Conservation (phyloP, 2,329 filamentous ascomycete genomes). For the Allantophomopsis cytisporea region DNA sequence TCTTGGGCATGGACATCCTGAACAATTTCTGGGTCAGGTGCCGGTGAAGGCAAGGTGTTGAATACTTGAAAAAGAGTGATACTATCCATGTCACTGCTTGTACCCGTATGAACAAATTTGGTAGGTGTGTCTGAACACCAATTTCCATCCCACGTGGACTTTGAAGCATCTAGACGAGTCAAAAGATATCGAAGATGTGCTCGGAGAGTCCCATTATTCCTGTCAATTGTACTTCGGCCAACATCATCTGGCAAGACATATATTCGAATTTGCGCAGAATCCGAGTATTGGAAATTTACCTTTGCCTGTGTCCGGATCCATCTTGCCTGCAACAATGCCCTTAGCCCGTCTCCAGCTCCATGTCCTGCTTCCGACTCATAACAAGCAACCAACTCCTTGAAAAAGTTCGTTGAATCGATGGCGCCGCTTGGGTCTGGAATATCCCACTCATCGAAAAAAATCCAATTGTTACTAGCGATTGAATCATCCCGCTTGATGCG, state of each 20-base stretch:
- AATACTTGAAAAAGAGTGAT: constrained; percentile 55
- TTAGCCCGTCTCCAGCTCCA: too few relatives aligned
- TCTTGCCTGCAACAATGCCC: constrained; percentile 8
- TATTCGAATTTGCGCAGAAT: constrained; percentile 29
- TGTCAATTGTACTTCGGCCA: constrained; percentile 35
- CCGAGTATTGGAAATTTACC: constrained; percentile 2
- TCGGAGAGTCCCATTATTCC: constrained; percentile 28
- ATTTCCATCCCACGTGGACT: constrained; percentile 8
- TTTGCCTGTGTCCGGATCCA: constrained; percentile 18
- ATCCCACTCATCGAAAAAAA: neutral
- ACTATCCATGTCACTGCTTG: constrained; percentile 19
- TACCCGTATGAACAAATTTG: constrained; percentile 25
- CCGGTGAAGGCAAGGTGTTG: constrained; percentile 58
- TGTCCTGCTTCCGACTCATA: constrained; percentile 4
- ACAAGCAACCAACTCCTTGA: constrained; percentile 3
- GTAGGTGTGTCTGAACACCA: constrained; percentile 7
- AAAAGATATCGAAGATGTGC: constrained; percentile 35
- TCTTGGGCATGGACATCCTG: constrained; percentile 33
- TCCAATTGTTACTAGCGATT: neutral
- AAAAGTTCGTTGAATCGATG: constrained; percentile 8
- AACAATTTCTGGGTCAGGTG: constrained; percentile 36
- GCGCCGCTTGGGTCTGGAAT: constrained; percentile 1
- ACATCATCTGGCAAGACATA: constrained; percentile 56
- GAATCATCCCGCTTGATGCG: neutral
- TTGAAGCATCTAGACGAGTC: constrained; percentile 38